Evolutionary conservation across 192 early-diverging fungal genomes (phyloP).

Genomic region (Entomortierella beljakovae): DNA sequence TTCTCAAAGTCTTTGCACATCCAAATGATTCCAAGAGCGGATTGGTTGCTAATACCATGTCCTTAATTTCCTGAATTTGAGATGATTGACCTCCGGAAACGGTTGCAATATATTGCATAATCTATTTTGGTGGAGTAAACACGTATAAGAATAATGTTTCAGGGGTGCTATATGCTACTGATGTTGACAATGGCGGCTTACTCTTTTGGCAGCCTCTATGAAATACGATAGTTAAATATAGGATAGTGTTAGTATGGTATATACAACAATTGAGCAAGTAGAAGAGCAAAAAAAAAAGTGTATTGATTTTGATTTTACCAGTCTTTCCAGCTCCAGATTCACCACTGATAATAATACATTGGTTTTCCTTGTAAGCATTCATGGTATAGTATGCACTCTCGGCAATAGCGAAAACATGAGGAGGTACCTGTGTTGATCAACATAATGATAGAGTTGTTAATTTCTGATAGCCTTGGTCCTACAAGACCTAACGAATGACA

Average conservation of each 20-base stretch:
- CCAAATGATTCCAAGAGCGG: slow-evolving; percentile 98
- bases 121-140: slow-evolving; percentile 47
- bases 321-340: slow-evolving; percentile 96
- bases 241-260: background rate
- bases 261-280: too few species aligned
- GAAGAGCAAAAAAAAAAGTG: background rate
- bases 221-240: background rate
- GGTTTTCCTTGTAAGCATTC: slow-evolving; percentile 98
- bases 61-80: slow-evolving; percentile 94
- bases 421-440: slow-evolving; percentile 70
- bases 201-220: slow-evolving; percentile 85
- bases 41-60: slow-evolving; percentile 99
- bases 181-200: slow-evolving; percentile 7
- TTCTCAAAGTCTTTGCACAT: slow-evolving; percentile 97
- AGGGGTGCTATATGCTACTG: background rate
- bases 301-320: slow-evolving; percentile 24
- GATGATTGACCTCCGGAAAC: slow-evolving; percentile 86
- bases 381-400: slow-evolving; percentile 93
- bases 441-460: background rate
- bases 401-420: slow-evolving; percentile 98
- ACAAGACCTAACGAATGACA: background rate
- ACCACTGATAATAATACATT: slow-evolving; percentile 98
- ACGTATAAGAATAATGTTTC: background rate
- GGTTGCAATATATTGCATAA: slow-evolving; percentile 98
- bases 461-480: background rate